phyloP scores from a whole-genome alignment of 1,284 basidiomycete genomes.

The Ceratobasidium sp. region DNA sequence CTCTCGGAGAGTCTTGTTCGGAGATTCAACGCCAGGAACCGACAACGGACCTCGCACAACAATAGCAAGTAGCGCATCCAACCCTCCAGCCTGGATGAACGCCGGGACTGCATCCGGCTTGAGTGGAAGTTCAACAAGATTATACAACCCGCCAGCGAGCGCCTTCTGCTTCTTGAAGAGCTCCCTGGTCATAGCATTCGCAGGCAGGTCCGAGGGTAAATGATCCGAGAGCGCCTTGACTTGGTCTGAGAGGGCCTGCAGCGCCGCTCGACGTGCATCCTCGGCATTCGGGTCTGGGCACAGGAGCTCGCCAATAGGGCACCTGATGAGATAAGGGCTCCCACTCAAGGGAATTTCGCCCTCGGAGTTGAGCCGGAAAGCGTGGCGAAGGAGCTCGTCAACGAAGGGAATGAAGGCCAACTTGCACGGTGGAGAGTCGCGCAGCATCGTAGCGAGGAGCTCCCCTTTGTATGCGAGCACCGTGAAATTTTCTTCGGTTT shows the following conservation, averaged over 20 bases:
- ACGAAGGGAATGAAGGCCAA: constrained; percentile 13
- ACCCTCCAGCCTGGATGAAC: constrained; percentile 24
- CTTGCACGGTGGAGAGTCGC: constrained; percentile 20
- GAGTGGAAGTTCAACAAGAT: constrained; percentile 9
- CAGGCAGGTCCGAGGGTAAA: constrained; percentile 9
- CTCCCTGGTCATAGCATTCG: constrained; percentile 5
- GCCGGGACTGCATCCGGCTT: constrained; percentile 10
- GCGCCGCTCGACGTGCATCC: background rate
- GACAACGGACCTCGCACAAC: constrained; percentile 15
- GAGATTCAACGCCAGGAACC: background rate
- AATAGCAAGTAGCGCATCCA: constrained; percentile 29
- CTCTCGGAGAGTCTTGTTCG: constrained; percentile 14
- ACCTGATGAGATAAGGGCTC: background rate
- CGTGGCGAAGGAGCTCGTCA: constrained; percentile 6
- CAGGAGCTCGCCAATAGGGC: constrained; percentile 9
- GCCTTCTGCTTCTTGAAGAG: constrained; percentile 7
- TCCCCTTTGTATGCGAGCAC: background rate
- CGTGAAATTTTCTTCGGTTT: background rate
- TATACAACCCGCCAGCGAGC: background rate
- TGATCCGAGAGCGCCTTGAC: constrained; percentile 23
- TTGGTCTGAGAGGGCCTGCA: constrained; percentile 4
- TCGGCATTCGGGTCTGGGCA: constrained; percentile 17
- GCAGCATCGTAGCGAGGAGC: constrained; percentile 11
- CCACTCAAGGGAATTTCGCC: background rate
- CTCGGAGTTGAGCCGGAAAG: background rate